Conservation (phyloP, 148 eudicot genomes). For the Cornus kousa region DNA sequence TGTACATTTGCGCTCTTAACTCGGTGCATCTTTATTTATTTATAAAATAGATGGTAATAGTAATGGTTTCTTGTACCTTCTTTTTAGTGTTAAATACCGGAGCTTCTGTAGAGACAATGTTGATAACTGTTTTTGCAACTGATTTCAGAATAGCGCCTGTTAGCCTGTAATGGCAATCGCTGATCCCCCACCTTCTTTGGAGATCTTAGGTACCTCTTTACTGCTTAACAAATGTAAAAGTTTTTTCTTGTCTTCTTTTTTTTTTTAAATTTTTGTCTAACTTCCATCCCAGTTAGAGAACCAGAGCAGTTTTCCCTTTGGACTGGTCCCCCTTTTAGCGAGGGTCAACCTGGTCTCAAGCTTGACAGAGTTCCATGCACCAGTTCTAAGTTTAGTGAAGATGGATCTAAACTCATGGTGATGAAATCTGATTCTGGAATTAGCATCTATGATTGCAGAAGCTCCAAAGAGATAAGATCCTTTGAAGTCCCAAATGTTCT, state of each 20-base stretch:
- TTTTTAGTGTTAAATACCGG: neutral
- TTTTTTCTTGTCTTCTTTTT: neutral
- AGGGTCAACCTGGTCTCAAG: slow-evolving; percentile 64
- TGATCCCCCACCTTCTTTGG: slow-evolving; percentile 45
- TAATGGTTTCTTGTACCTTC: neutral
- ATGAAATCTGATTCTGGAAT: slow-evolving; percentile 52
- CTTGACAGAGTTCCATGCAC: slow-evolving; percentile 57
- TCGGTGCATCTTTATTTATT: neutral
- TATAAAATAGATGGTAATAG: neutral
- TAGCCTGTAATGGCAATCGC: slow-evolving; percentile 43
- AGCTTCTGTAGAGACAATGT: neutral
- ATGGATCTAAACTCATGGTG: slow-evolving; percentile 81
- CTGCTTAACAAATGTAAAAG: neutral
- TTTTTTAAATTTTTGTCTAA: slow-evolving; percentile 11
- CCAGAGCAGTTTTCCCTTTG: slow-evolving; percentile 70
- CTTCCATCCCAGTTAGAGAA: slow-evolving; percentile 50
- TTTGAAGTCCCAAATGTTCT: slow-evolving; percentile 55
- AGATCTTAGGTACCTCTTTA: slow-evolving; percentile 44
- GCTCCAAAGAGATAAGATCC: slow-evolving; percentile 55
- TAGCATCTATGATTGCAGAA: slow-evolving; percentile 63
- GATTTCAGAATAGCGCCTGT: neutral
- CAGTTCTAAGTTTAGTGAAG: slow-evolving; percentile 71
- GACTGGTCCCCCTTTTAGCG: slow-evolving; percentile 77
- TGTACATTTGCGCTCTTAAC: neutral
- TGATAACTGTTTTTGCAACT: neutral